These are phyloP conservation scores for Phytophthora constricta DNA, from an alignment of 352 stramenopile genomes.

Conservation along the genomic window DNA sequence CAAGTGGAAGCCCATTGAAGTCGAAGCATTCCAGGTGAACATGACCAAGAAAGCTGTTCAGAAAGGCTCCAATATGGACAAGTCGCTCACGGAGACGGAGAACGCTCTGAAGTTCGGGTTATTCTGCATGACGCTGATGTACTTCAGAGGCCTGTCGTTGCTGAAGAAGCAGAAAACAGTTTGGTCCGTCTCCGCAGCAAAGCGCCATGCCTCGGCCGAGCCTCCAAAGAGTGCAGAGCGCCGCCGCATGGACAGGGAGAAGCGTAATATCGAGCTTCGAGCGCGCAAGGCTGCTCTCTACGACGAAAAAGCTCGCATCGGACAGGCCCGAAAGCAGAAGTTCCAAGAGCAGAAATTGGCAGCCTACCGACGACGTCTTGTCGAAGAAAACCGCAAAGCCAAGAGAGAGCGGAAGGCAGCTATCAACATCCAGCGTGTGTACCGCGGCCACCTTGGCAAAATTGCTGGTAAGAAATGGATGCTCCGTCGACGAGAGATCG, in stretches of 20 bases:
- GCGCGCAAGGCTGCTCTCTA: conserved; percentile 47
- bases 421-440: conserved; percentile 75
- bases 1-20: conserved; percentile 82
- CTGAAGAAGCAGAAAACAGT: conserved; percentile 85
- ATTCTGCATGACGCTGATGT: conserved; percentile 97
- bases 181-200: conserved; percentile 65
- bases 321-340: conserved; percentile 64
- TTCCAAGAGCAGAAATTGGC: conserved; percentile 69
- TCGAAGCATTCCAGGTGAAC: conserved; percentile 60
- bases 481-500: conserved; percentile 82
- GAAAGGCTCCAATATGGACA: conserved; percentile 69
- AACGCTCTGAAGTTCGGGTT: conserved; percentile 95
- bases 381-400: conserved; percentile 65
- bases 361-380: conserved; percentile 68
- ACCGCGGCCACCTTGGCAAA: conserved; percentile 80
- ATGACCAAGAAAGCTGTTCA: conserved; percentile 68
- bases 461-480: conserved; percentile 87
- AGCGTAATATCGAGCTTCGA: conserved; percentile 48
- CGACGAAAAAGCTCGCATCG: conserved; percentile 66
- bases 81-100: conserved; percentile 87
- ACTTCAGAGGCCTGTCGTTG: conserved; percentile 92
- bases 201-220: conserved; percentile 17
- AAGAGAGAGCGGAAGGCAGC: conserved; percentile 62
- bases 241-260: conserved; percentile 59
- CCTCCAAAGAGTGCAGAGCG: conserved; percentile 48